Evolutionary conservation across 176 grass and related monocot species (phyloP).

Genomic region (Hyparrhenia diplandra): DNA sequence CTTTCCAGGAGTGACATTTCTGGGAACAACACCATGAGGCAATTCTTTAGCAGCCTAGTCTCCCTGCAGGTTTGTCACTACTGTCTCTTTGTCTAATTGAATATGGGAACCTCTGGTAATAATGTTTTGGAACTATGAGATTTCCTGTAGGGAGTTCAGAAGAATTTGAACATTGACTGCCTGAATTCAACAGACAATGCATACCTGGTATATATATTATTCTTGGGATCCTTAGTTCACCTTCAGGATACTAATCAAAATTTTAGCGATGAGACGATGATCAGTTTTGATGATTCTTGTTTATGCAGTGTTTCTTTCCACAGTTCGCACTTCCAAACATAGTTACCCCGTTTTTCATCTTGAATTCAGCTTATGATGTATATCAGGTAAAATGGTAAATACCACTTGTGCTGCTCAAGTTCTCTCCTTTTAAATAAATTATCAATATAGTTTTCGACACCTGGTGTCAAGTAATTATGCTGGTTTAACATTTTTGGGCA

Average conservation of each 20-base stretch:
- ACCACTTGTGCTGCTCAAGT: neutral
- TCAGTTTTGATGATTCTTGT: neutral
- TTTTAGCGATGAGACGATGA: neutral
- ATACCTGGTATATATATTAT: slow-evolving; percentile 38
- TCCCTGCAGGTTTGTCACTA: slow-evolving; percentile 47
- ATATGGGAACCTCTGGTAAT: neutral
- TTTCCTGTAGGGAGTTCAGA: slow-evolving; percentile 37
- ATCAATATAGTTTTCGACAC: neutral
- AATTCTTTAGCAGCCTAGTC: slow-evolving; percentile 67
- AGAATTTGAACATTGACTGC: slow-evolving; percentile 52
- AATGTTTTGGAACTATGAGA: neutral
- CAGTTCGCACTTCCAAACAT: slow-evolving; percentile 51
- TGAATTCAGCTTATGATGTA: slow-evolving; percentile 83
- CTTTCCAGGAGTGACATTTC: slow-evolving; percentile 61
- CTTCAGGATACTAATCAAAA: neutral
- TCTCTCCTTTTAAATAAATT: neutral
- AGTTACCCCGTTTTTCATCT: slow-evolving; percentile 69
- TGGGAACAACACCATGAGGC: slow-evolving; percentile 51
- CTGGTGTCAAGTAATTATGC: neutral
- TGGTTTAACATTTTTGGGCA: slow-evolving; percentile 21
- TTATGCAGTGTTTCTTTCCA: slow-evolving; percentile 75
- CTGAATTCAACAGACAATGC: slow-evolving; percentile 22
- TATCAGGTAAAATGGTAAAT: slow-evolving; percentile 80
- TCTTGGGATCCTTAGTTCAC: neutral
- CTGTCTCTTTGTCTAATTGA: neutral